Evolutionary conservation across 2,329 filamentous ascomycete genomes (phyloP).

Genomic region (Cercospora nicotianae): DNA sequence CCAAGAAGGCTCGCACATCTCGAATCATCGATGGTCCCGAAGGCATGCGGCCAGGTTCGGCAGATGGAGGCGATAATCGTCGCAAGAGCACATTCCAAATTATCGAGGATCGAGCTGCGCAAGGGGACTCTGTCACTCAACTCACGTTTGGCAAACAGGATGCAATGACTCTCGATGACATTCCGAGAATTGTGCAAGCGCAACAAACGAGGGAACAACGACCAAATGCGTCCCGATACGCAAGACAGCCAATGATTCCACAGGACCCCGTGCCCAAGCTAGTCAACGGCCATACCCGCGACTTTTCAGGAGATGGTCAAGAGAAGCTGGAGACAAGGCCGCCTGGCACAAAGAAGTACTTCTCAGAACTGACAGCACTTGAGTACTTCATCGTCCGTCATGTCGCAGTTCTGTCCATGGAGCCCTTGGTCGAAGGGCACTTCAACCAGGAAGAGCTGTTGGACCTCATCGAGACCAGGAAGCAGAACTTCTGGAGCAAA

Average conservation of each 20-base stretch:
- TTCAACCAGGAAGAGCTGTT: constrained; percentile 94
- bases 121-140: constrained; percentile 67
- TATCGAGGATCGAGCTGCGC: constrained; percentile 72
- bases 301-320: constrained; percentile 59
- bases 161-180: constrained; percentile 90
- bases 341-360: constrained; percentile 70
- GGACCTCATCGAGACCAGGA: constrained; percentile 87
- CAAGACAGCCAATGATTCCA: constrained; percentile 67
- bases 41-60: constrained; percentile 70
- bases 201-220: constrained; percentile 92
- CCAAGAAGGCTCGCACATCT: constrained; percentile 85
- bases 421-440: constrained; percentile 82
- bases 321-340: constrained; percentile 41
- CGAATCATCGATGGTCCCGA: constrained; percentile 88
- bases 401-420: constrained; percentile 91
- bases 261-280: constrained; percentile 68
- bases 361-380: constrained; percentile 89
- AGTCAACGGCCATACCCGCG: constrained; percentile 67
- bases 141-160: constrained; percentile 88
- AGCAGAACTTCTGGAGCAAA: constrained; percentile 96
- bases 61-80: constrained; percentile 53
- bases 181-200: constrained; percentile 90
- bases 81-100: constrained; percentile 62
- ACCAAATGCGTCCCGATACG: constrained; percentile 74
- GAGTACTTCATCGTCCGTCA: constrained; percentile 98